phyloP scores from a whole-genome alignment of 2,329 filamentous ascomycete species.

The Chalara sp. region DNA sequence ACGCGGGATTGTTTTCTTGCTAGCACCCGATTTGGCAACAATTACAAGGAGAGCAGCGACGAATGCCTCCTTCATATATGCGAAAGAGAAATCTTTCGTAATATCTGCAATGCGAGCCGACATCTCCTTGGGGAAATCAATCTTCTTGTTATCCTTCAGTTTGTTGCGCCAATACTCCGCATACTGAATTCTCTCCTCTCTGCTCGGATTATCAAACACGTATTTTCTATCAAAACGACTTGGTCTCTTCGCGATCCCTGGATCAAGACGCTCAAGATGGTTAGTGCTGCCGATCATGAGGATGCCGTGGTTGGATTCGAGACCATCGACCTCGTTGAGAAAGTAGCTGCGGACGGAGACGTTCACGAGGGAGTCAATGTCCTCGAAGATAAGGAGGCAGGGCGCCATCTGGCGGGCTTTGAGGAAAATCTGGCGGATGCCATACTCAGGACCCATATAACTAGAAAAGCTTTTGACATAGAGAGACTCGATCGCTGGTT shows the following conservation, averaged over 20 bases:
- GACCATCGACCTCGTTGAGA: conserved; percentile 65
- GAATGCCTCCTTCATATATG: conserved; percentile 65
- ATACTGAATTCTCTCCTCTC: conserved; percentile 50
- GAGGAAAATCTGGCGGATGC: conserved; percentile 44
- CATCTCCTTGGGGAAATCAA: conserved; percentile 54
- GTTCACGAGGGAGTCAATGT: conserved; percentile 60
- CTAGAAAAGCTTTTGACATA: conserved; percentile 50
- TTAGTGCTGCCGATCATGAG: conserved; percentile 64
- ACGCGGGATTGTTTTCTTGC: neutral
- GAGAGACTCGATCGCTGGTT: conserved; percentile 47
- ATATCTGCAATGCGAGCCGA: conserved; percentile 53
- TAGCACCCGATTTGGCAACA: conserved; percentile 30
- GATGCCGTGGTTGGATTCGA: conserved; percentile 64
- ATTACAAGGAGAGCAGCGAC: conserved; percentile 56
- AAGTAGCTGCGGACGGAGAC: conserved; percentile 59
- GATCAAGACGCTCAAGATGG: conserved; percentile 58
- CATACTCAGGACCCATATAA: conserved; percentile 48
- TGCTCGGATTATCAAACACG: conserved; percentile 50
- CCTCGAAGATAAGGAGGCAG: conserved; percentile 66
- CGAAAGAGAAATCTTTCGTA: conserved; percentile 60
- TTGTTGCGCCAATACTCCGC: conserved; percentile 55
- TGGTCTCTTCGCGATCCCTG: conserved; percentile 59
- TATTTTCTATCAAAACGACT: conserved; percentile 63
- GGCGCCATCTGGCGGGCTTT: conserved; percentile 57
- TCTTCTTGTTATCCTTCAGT: conserved; percentile 47